Conservation (phyloP, 208 protist species). For the Lotmaria passim region DNA sequence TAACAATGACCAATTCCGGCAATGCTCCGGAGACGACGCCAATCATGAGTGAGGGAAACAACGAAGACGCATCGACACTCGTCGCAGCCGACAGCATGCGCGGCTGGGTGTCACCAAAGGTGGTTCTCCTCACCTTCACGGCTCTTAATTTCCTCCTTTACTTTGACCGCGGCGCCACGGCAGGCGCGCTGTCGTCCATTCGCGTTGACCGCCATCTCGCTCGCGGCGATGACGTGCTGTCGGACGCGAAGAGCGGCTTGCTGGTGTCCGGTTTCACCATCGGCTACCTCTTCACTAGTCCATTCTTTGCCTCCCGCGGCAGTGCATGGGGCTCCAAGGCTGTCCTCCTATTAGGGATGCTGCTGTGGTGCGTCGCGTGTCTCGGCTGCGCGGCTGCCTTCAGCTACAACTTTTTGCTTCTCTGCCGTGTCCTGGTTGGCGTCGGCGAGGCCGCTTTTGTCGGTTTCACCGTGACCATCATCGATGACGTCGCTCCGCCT, state of each 20-base stretch:
- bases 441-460: constrained; percentile 86
- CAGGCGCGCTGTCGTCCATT: constrained; percentile 52
- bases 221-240: constrained; percentile 17
- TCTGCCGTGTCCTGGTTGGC: constrained; percentile 67
- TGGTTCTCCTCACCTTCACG: constrained; percentile 63
- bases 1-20: neutral
- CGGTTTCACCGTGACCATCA: constrained; percentile 80
- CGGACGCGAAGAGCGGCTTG: constrained; percentile 59
- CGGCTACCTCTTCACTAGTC: constrained; percentile 74
- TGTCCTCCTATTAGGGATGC: constrained; percentile 66
- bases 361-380: constrained; percentile 59
- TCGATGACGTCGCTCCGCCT: constrained; percentile 80
- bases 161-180: constrained; percentile 79
- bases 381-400: constrained; percentile 48
- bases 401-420: constrained; percentile 58
- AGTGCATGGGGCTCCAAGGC: constrained; percentile 33
- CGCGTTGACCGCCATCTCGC: constrained; percentile 42
- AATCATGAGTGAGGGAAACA: neutral
- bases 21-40: neutral
- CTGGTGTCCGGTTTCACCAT: constrained; percentile 83
- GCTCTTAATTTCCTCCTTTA: constrained; percentile 83
- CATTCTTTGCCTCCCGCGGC: constrained; percentile 67
- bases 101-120: constrained; percentile 9
- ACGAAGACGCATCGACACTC: neutral
- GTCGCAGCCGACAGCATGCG: too few species aligned